Evolutionary conservation across 2,329 filamentous ascomycete species (phyloP).

Genomic region (Botrytis fragariae): DNA sequence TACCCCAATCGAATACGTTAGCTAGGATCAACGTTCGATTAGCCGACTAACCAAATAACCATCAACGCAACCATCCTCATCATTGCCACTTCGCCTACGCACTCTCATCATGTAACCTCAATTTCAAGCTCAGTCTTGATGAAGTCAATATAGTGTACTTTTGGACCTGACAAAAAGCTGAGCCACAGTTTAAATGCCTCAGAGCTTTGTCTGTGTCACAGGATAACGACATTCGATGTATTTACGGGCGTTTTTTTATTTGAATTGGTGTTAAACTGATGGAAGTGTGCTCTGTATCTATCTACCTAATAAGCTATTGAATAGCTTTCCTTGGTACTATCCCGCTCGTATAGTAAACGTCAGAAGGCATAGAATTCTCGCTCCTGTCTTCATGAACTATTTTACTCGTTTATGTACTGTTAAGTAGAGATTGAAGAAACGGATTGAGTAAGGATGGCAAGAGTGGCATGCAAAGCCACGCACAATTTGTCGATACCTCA

Average conservation of each 20-base stretch:
- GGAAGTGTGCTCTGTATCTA: background rate
- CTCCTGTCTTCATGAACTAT: background rate
- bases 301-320: background rate
- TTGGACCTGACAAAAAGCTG: no score
- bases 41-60: background rate
- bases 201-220: background rate
- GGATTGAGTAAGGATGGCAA: background rate
- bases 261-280: background rate
- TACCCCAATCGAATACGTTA: background rate
- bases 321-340: background rate
- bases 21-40: background rate
- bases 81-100: no score
- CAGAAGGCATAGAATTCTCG: background rate
- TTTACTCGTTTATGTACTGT: background rate
- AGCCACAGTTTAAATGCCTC: no score
- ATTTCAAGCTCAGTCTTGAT: no score
- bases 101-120: background rate
- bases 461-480: background rate
- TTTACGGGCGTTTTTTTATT: no score
- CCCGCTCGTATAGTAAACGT: background rate
- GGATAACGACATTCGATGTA: background rate
- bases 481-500: background rate
- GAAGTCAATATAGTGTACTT: no score
- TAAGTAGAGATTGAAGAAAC: background rate
- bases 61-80: background rate